These are phyloP conservation scores for Tolypocladium tropicale DNA, from an alignment of 2,329 filamentous ascomycete genomes.

Conservation along the genomic window DNA sequence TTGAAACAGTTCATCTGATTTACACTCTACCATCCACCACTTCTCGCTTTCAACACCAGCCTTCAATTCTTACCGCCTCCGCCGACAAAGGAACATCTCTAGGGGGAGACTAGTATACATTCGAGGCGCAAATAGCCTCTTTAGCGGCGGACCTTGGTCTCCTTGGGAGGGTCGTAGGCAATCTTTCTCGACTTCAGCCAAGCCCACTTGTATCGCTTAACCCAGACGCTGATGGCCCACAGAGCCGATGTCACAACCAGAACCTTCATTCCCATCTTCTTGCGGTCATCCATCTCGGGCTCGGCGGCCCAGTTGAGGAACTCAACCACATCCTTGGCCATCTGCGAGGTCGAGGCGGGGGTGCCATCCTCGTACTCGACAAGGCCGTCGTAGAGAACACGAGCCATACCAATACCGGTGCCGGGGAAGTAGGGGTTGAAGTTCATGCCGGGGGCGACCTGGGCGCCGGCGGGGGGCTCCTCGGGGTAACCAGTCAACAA, in stretches of 20 bases:
- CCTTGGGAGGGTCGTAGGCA: conserved; percentile 68
- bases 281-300: conserved; percentile 98
- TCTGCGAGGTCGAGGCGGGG: conserved; percentile 89
- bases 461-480: conserved; percentile 81
- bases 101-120: conserved; percentile 33
- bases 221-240: conserved; percentile 84
- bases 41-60: conserved; percentile 18
- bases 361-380: conserved; percentile 98
- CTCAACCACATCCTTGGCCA: conserved; percentile 98
- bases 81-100: conserved; percentile 31
- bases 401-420: conserved; percentile 97
- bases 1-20: conserved; percentile 39
- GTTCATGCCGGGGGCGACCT: conserved; percentile 83
- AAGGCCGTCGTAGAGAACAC: conserved; percentile 93
- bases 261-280: conserved; percentile 99
- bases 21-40: conserved; percentile 34
- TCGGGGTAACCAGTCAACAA: conserved; percentile 96
- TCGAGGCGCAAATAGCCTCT: conserved; percentile 14
- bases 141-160: conserved; percentile 39
- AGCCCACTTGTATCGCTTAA: conserved; percentile 99
- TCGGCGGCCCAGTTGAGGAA: conserved; percentile 99
- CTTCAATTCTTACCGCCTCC: conserved; percentile 29
- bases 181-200: conserved; percentile 94
- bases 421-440: conserved; percentile 99
- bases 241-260: conserved; percentile 69